phyloP scores from a whole-genome alignment of 2,329 filamentous ascomycete genomes.

The Claviceps fusiformis region DNA sequence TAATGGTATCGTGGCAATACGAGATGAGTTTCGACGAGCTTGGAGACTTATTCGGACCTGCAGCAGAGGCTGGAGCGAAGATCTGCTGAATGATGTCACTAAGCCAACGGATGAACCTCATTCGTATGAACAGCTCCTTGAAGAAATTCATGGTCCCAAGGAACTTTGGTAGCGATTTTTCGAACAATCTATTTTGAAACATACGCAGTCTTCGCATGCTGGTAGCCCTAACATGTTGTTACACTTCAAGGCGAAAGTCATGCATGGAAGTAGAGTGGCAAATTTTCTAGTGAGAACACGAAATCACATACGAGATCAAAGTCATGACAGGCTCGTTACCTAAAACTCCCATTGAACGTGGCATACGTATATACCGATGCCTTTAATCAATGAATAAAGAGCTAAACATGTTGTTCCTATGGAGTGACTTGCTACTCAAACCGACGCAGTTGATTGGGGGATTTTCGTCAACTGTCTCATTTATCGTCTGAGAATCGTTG shows the following conservation, averaged over 20 bases:
- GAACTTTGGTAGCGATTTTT: conserved; percentile 1
- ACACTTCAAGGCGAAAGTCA: neutral
- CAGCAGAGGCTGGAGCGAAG: conserved; percentile 28
- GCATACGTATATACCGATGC: no score
- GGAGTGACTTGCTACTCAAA: neutral
- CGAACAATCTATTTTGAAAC: neutral
- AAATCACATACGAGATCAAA: neutral
- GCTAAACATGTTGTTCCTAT: neutral
- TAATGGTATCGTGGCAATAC: conserved; percentile 65
- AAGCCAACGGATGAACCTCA: conserved; percentile 11
- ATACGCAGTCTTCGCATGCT: neutral
- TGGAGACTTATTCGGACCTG: conserved; percentile 53
- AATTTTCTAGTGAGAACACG: neutral
- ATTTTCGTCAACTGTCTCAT: neutral
- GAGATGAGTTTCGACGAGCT: conserved; percentile 72
- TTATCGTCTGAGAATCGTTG: neutral
- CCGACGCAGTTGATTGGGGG: neutral
- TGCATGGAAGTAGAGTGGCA: neutral
- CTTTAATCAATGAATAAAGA: neutral
- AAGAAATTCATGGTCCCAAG: conserved; percentile 21
- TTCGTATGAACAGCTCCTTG: conserved; percentile 16
- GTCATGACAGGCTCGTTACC: neutral
- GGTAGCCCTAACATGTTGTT: neutral
- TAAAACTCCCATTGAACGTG: no score
- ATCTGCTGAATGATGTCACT: conserved; percentile 40